phyloP scores from a whole-genome alignment of 495 filamentous ascomycete genomes.

The Aspergillus baeticus region DNA sequence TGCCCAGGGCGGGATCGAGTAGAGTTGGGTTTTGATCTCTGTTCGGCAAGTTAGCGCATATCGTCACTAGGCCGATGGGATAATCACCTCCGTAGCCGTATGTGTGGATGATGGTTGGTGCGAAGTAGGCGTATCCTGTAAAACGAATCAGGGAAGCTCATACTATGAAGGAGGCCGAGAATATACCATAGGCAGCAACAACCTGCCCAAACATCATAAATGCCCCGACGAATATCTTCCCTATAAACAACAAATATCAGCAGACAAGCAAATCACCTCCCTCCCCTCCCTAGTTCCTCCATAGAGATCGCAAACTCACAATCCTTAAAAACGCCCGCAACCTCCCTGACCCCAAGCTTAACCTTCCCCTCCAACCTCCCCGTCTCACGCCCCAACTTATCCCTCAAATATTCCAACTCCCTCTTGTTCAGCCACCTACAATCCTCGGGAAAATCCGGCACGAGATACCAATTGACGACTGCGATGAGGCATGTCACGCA shows the following conservation, averaged over 20 bases:
- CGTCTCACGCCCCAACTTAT: slow-evolving; percentile 75
- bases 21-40: slow-evolving; percentile 73
- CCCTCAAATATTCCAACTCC: slow-evolving; percentile 68
- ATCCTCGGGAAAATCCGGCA: slow-evolving; percentile 71
- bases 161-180: slow-evolving; percentile 58
- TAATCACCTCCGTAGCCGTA: slow-evolving; percentile 55
- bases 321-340: slow-evolving; percentile 71
- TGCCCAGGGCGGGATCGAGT: slow-evolving; percentile 79
- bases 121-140: slow-evolving; percentile 68
- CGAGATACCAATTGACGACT: slow-evolving; percentile 68
- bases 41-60: slow-evolving; percentile 15
- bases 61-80: background rate
- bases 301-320: slow-evolving; percentile 25
- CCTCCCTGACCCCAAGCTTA: slow-evolving; percentile 59
- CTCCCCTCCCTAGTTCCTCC: too few species aligned
- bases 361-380: slow-evolving; percentile 66
- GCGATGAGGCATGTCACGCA: slow-evolving; percentile 66
- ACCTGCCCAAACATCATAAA: slow-evolving; percentile 84
- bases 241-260: slow-evolving; percentile 15
- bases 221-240: slow-evolving; percentile 70
- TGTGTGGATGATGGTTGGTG: slow-evolving; percentile 68
- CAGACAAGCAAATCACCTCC: too few species aligned
- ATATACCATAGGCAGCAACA: slow-evolving; percentile 72
- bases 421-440: slow-evolving; percentile 60
- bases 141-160: slow-evolving; percentile 60